These are phyloP conservation scores for Apocynum venetum DNA, from an alignment of 257 asterid species.

Conservation along the genomic window DNA sequence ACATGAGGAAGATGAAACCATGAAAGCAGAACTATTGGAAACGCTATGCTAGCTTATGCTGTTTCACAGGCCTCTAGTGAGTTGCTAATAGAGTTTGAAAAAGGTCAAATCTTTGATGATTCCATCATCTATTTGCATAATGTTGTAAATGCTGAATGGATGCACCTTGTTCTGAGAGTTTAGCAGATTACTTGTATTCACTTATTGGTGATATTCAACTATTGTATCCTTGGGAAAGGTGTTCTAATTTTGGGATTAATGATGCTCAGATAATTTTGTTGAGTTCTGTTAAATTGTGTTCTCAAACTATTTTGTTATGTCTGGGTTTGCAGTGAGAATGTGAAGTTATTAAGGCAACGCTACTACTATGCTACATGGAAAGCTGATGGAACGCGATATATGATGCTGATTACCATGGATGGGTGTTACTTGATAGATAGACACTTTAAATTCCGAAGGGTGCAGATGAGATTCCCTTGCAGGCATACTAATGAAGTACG, in stretches of 20 bases:
- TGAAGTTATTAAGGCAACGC: conserved; percentile 83
- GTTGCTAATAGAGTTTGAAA: no score
- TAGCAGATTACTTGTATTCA: background rate
- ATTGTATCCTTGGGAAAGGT: background rate
- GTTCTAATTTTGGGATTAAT: background rate
- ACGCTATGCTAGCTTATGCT: background rate
- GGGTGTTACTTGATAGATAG: conserved; percentile 95
- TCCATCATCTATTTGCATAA: background rate
- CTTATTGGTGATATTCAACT: background rate
- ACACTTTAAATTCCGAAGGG: conserved; percentile 85
- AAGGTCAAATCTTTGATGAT: no score
- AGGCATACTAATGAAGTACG: conserved; percentile 63
- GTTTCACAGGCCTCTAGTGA: no score
- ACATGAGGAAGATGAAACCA: background rate
- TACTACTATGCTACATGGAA: conserved; percentile 99
- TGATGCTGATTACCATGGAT: conserved; percentile 96
- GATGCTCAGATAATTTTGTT: background rate
- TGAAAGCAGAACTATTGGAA: no score
- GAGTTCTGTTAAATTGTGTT: background rate
- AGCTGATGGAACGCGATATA: conserved; percentile 98
- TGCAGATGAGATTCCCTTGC: conserved; percentile 97
- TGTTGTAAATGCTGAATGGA: background rate
- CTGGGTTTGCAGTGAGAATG: conserved; percentile 65
- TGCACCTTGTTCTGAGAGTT: background rate
- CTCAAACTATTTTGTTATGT: background rate